Conservation (phyloP, 805 yeast species). For the Debaryomyces prosopidis region DNA sequence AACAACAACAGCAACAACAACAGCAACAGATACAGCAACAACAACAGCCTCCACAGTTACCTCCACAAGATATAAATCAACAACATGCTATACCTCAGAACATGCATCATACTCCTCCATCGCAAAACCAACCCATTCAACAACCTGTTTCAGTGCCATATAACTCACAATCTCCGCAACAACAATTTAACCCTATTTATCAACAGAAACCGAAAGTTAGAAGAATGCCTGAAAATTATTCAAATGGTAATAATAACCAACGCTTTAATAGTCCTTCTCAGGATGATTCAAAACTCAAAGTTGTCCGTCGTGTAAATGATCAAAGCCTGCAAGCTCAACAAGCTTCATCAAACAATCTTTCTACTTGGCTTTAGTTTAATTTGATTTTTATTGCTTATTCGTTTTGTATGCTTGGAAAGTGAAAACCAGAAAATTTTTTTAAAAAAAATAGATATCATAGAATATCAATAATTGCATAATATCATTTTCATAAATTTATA, state of each 20-base stretch:
- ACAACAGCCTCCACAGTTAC: constrained; percentile 6
- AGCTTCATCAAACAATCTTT: constrained; percentile 15
- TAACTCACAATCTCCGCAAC: constrained; percentile 19
- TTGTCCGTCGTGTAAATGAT: constrained; percentile 7
- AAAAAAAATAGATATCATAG: background rate
- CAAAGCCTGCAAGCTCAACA: constrained; percentile 14
- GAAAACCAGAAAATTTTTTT: background rate
- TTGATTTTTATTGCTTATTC: background rate
- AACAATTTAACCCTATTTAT: constrained; percentile 14
- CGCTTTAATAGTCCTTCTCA: constrained; percentile 8
- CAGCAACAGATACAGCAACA: constrained; percentile 21
- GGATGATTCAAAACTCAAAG: constrained; percentile 9
- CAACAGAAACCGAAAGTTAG: constrained; percentile 9
- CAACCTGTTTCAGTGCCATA: background rate
- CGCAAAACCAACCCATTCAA: constrained; percentile 10
- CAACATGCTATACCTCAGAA: no score
- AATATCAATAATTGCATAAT: background rate
- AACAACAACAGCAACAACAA: constrained; percentile 16
- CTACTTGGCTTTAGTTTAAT: constrained; percentile 18
- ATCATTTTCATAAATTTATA: constrained; percentile 2
- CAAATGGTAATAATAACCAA: constrained; percentile 3
- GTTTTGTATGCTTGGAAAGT: background rate
- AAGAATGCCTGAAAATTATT: constrained; percentile 6
- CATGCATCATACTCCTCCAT: constrained; percentile 7
- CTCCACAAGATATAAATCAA: constrained; percentile 1